Evolutionary conservation across 2,329 filamentous ascomycete genomes (phyloP).

Genomic region (Neonectria neomacrospora): DNA sequence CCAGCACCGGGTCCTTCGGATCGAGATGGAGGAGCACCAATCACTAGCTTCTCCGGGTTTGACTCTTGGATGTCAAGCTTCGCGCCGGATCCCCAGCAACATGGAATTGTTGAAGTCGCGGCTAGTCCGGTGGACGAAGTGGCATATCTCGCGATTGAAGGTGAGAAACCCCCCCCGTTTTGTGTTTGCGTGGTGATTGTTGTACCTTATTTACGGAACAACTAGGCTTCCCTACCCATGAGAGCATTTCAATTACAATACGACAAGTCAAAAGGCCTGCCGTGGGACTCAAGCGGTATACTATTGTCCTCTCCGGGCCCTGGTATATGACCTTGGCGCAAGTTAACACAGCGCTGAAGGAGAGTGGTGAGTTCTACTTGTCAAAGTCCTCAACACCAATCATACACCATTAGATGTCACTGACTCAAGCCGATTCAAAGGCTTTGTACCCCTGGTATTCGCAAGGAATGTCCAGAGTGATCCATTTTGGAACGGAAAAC

Average conservation of each 20-base stretch:
- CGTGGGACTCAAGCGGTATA: neutral
- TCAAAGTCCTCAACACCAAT: neutral
- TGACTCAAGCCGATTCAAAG: too few species aligned
- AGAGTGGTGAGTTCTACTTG: neutral
- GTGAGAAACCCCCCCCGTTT: neutral
- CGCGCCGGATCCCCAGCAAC: neutral
- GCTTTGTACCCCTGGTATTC: neutral
- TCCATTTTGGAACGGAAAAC: neutral
- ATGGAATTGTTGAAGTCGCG: constrained; percentile 1
- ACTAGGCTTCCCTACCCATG: constrained; percentile 2
- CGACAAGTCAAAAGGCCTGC: constrained; percentile 1
- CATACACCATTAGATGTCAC: too few species aligned
- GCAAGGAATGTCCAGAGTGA: constrained; percentile 6
- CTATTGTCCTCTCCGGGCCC: constrained; percentile 1
- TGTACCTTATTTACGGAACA: neutral
- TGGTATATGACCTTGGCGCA: constrained; percentile 20
- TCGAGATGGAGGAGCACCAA: too few species aligned
- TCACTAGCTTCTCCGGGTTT: too few species aligned
- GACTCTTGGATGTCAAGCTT: too few species aligned
- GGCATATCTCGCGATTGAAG: constrained; percentile 3
- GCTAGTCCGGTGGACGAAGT: neutral
- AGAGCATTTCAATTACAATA: constrained; percentile 1
- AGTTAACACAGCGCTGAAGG: neutral
- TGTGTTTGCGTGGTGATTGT: neutral
- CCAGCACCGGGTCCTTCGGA: too few species aligned